Conservation (phyloP, 202 grass and related monocot species). For the Setaria viridis region DNA sequence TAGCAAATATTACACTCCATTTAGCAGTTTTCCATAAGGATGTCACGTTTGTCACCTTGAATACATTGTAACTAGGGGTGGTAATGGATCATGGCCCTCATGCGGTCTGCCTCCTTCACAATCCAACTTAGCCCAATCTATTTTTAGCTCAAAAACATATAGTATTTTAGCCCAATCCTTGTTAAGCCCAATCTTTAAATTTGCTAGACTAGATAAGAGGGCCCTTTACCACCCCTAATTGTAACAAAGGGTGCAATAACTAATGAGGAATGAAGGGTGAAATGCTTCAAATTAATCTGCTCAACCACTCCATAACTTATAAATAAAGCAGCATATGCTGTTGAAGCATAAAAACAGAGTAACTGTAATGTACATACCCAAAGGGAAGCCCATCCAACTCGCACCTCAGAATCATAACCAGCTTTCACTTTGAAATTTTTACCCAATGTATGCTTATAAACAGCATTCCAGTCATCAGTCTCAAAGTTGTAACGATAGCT, state of each 20-base stretch:
- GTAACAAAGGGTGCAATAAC: background rate
- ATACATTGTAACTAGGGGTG: background rate
- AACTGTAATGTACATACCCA: slow-evolving; percentile 68
- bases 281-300: slow-evolving; percentile 11
- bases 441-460: slow-evolving; percentile 84
- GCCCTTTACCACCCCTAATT: no score
- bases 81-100: no score
- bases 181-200: no score
- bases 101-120: no score
- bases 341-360: slow-evolving; percentile 1
- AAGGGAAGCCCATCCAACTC: slow-evolving; percentile 84
- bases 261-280: background rate
- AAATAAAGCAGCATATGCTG: slow-evolving; percentile 29
- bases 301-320: background rate
- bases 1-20: background rate
- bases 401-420: slow-evolving; percentile 94
- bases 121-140: no score
- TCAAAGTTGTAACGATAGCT: slow-evolving; percentile 80
- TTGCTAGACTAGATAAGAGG: no score
- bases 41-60: background rate
- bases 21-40: slow-evolving; percentile 3
- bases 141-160: no score
- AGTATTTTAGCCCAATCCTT: no score
- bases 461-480: slow-evolving; percentile 75
- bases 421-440: slow-evolving; percentile 91